Conservation (phyloP, 306 rosid genomes). For the Canavalia ensiformis region DNA sequence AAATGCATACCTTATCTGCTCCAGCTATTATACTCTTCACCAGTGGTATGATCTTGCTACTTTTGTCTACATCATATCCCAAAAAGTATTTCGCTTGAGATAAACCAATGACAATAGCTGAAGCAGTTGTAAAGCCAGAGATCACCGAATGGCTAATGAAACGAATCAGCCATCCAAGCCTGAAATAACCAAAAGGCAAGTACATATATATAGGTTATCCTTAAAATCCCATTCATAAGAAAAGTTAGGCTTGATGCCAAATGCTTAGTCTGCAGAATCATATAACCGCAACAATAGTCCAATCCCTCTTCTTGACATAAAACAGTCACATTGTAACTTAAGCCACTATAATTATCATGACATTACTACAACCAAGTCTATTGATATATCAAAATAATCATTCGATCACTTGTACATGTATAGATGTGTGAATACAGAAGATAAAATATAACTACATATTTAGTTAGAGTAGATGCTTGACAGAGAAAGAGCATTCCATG, state of each 20-base stretch:
- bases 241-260: slow-evolving; percentile 36
- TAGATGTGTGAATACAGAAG: not conserved
- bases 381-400: slow-evolving; percentile 31
- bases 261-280: slow-evolving; percentile 22
- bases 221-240: slow-evolving; percentile 35
- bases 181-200: slow-evolving; percentile 57
- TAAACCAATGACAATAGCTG: slow-evolving; percentile 94
- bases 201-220: slow-evolving; percentile 3
- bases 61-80: slow-evolving; percentile 77
- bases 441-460: slow-evolving; percentile 26
- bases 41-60: slow-evolving; percentile 93
- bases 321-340: slow-evolving; percentile 17
- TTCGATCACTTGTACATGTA: slow-evolving; percentile 19
- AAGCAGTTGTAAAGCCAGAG: slow-evolving; percentile 96
- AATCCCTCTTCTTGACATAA: slow-evolving; percentile 21
- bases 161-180: slow-evolving; percentile 99
- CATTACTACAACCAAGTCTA: slow-evolving; percentile 2
- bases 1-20: slow-evolving; percentile 81
- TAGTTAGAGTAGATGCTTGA: slow-evolving; percentile 13
- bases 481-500: slow-evolving; percentile 26
- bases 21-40: slow-evolving; percentile 89
- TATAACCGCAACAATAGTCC: slow-evolving; percentile 33
- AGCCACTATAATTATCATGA: slow-evolving; percentile 33
- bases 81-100: slow-evolving; percentile 93
- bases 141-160: slow-evolving; percentile 98